Evolutionary conservation across 2,329 filamentous ascomycete genomes (phyloP).

Genomic region (Cephalotrichum gorgonifer): DNA sequence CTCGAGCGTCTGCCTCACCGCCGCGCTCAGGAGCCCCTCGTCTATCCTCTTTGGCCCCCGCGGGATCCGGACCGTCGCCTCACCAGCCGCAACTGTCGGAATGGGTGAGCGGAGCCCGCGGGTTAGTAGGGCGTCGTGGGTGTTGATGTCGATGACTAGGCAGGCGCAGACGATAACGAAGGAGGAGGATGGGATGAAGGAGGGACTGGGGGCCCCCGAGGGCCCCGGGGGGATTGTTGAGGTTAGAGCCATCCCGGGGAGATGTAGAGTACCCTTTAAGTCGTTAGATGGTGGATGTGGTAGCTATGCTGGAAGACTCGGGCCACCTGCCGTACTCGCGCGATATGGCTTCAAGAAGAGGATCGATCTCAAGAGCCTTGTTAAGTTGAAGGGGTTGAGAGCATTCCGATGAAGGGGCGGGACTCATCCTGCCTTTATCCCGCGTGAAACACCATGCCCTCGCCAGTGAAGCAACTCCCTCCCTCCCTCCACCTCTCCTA

Average conservation of each 20-base stretch:
- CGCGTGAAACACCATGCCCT: no score
- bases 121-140: not conserved
- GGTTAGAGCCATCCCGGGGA: not conserved
- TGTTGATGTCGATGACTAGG: not conserved
- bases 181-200: not conserved
- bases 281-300: no score
- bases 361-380: no score
- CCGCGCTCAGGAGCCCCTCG: not conserved
- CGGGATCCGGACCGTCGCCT: not conserved
- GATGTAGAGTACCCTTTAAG: no score
- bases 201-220: not conserved
- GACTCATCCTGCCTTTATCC: no score
- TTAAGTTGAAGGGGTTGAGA: no score
- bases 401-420: no score
- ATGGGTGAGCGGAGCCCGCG: not conserved
- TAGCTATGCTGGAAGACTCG: no score
- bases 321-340: no score
- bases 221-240: not conserved
- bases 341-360: no score
- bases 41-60: not conserved
- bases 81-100: no score
- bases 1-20: not conserved
- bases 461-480: not conserved
- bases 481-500: not conserved
- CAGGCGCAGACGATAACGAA: not conserved